Conservation (phyloP, 805 yeast species). For the Candida lessepsii region DNA sequence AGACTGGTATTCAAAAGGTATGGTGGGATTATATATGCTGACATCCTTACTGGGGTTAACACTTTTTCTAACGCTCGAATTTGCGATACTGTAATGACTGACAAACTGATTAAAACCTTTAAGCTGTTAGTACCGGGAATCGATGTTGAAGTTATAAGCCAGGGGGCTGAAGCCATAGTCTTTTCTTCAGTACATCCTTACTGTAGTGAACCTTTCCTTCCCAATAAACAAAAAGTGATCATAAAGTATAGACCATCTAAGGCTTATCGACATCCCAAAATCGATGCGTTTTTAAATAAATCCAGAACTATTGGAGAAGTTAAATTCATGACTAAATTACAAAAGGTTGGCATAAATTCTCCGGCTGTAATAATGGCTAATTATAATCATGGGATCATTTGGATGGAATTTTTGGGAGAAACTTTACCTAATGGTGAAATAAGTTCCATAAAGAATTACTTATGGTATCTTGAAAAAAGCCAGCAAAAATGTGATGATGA, state of each 20-base stretch:
- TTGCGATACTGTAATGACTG: constrained; percentile 48
- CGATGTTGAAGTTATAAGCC: constrained; percentile 60
- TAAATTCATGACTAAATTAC: constrained; percentile 61
- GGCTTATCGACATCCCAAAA: constrained; percentile 81
- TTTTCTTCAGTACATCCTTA: constrained; percentile 68
- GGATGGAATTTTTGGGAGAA: constrained; percentile 82
- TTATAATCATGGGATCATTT: constrained; percentile 71
- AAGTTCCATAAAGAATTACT: constrained; percentile 69
- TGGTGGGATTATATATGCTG: constrained; percentile 41
- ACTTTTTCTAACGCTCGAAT: too few species aligned
- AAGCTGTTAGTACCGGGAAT: constrained; percentile 45
- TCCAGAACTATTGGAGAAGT: constrained; percentile 85
- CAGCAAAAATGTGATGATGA: constrained; percentile 24
- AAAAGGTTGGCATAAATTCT: constrained; percentile 56
- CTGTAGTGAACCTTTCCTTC: constrained; percentile 19
- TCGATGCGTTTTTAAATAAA: constrained; percentile 74
- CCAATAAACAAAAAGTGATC: constrained; percentile 45
- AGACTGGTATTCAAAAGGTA: constrained; percentile 38
- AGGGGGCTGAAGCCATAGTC: constrained; percentile 90
- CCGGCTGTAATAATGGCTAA: constrained; percentile 81
- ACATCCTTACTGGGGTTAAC: too few species aligned
- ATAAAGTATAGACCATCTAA: constrained; percentile 87
- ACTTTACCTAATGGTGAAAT: constrained; percentile 48
- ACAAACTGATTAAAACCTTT: constrained; percentile 45
- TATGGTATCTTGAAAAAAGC: constrained; percentile 56